Conservation (phyloP, 345 rosid species). For the Brassica carinata region DNA sequence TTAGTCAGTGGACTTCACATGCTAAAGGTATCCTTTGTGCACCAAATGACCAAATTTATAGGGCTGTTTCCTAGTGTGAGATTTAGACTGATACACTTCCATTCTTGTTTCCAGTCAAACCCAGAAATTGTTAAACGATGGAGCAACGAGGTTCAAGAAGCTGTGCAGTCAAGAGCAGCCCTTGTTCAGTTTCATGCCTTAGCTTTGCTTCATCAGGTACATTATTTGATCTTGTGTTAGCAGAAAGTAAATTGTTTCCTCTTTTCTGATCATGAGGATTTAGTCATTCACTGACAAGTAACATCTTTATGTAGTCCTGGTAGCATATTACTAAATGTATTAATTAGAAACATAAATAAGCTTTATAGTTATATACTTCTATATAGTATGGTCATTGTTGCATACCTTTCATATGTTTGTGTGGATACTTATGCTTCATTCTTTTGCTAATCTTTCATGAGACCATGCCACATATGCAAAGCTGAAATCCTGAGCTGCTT, state of each 20-base stretch:
- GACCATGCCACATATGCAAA: not conserved
- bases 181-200: constrained; percentile 97
- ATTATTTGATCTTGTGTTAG: constrained; percentile 7
- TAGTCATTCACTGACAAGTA: constrained; percentile 14
- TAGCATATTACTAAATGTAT: not conserved
- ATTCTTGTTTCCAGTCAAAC: constrained; percentile 54
- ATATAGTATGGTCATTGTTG: constrained; percentile 12
- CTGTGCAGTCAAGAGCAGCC: constrained; percentile 94
- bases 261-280: no score
- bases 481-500: not conserved
- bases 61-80: constrained; percentile 8
- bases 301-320: not conserved
- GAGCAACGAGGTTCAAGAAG: constrained; percentile 99
- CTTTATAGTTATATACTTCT: not conserved
- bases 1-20: constrained; percentile 96
- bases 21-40: constrained; percentile 66
- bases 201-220: constrained; percentile 89
- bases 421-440: not conserved
- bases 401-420: constrained; percentile 1
- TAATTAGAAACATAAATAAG: constrained; percentile 10
- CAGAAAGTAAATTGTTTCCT: not conserved
- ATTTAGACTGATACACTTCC: not conserved
- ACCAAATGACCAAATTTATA: not conserved
- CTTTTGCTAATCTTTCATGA: constrained; percentile 9
- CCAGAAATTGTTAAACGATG: constrained; percentile 97